phyloP scores from a whole-genome alignment of 139 green algal genomes.

The Tetraselmis striata region DNA sequence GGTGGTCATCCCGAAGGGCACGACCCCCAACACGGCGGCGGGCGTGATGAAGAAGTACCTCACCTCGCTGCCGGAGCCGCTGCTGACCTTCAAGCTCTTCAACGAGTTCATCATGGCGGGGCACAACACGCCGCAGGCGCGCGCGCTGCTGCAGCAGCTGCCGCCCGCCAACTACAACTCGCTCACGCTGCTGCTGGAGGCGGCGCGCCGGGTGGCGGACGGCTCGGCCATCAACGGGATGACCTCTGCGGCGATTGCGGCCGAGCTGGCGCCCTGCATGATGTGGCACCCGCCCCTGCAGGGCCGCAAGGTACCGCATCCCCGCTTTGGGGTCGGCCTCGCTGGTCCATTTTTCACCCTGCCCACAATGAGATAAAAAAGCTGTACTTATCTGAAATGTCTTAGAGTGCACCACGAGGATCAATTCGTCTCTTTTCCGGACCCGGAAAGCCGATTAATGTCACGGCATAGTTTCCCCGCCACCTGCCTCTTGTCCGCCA shows the following conservation, averaged over 20 bases:
- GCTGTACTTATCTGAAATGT: no score
- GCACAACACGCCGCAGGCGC: background rate
- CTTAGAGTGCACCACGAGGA: no score
- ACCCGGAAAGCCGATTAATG: no score
- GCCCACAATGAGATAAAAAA: no score
- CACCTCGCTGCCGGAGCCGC: background rate
- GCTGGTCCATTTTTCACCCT: no score
- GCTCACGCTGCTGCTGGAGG: slow-evolving; percentile 10
- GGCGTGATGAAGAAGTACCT: slow-evolving; percentile 18
- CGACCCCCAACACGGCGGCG: background rate
- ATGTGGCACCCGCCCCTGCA: slow-evolving; percentile 4
- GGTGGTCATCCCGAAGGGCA: slow-evolving; percentile 3
- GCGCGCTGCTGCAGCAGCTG: slow-evolving; percentile 13
- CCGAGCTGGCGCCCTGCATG: slow-evolving; percentile 7
- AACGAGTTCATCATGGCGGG: slow-evolving; percentile 9
- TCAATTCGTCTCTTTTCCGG: no score
- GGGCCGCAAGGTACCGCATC: no score
- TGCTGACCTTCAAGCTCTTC: slow-evolving; percentile 14
- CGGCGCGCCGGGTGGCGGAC: background rate
- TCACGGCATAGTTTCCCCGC: no score
- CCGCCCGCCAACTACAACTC: slow-evolving; percentile 12
- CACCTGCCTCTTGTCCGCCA: no score
- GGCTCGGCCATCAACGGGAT: slow-evolving; percentile 5
- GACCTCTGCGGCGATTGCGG: background rate
- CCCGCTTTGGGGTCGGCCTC: no score